Conservation (phyloP, 768 basidiomycete species). For the Tricholoma flavovirens region DNA sequence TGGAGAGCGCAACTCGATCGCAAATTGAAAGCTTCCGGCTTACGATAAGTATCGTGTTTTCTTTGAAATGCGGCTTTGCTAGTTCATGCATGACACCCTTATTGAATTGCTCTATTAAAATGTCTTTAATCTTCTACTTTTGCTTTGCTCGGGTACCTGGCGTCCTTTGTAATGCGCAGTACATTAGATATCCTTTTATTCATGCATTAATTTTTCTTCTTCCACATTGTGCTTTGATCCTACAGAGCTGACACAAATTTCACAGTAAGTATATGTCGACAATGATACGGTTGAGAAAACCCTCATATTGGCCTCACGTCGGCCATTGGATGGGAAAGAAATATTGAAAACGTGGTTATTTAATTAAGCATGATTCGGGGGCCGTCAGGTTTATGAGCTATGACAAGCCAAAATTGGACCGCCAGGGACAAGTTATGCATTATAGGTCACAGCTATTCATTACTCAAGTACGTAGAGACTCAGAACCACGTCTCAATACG, state of each 20-base stretch:
- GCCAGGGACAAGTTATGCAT: background rate
- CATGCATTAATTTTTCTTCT: background rate
- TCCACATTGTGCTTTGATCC: background rate
- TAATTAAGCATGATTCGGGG: too few relatives aligned
- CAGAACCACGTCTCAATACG: slow-evolving; percentile 7
- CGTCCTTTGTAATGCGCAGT: slow-evolving; percentile 2
- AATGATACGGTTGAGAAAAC: too few relatives aligned
- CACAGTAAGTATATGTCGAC: background rate
- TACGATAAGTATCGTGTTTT: slow-evolving; percentile 20
- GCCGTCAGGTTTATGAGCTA: too few relatives aligned
- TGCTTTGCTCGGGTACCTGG: slow-evolving; percentile 1
- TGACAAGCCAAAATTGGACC: too few relatives aligned
- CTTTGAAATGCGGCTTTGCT: slow-evolving; percentile 1
- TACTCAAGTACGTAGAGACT: background rate
- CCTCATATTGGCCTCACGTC: too few relatives aligned
- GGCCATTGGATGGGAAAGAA: too few relatives aligned
- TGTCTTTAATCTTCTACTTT: background rate
- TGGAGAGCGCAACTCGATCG: slow-evolving; percentile 57
- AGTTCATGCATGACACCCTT: background rate
- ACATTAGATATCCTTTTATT: background rate
- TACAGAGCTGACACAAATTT: background rate
- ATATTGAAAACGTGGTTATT: too few relatives aligned
- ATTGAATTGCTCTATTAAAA: background rate
- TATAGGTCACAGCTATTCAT: background rate
- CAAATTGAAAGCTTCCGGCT: slow-evolving; percentile 38